Evolutionary conservation across 2,329 filamentous ascomycete species (phyloP).

Genomic region (Botrytis pseudocinerea): DNA sequence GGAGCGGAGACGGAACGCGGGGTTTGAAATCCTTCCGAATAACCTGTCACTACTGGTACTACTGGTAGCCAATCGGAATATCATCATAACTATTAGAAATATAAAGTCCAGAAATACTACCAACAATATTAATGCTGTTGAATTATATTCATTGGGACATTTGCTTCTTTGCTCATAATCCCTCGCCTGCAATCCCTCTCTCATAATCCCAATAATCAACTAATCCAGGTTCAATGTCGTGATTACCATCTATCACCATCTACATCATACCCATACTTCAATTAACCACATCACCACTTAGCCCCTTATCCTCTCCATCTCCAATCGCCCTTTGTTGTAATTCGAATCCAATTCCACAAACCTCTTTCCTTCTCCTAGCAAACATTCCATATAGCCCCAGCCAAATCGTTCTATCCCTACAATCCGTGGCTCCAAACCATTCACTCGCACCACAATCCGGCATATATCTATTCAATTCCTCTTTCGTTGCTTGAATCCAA

Average conservation of each 20-base stretch:
- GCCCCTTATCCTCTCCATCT: not conserved
- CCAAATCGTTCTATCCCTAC: constrained; percentile 36
- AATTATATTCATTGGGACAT: not conserved
- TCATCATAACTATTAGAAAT: not conserved
- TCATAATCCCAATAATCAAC: not conserved
- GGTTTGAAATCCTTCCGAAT: not conserved
- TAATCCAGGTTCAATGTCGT: not conserved
- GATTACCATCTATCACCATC: not conserved
- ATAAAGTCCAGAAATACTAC: not conserved
- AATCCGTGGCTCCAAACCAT: constrained; percentile 38
- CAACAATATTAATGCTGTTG: not conserved
- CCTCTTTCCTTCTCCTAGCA: constrained; percentile 31
- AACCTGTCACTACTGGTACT: not conserved
- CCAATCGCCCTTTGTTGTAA: constrained; percentile 22
- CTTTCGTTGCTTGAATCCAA: constrained; percentile 44
- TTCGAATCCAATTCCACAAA: constrained; percentile 38
- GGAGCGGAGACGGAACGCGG: not conserved
- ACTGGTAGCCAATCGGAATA: not conserved
- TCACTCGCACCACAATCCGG: constrained; percentile 35
- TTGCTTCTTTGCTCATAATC: not conserved
- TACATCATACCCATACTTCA: not conserved
- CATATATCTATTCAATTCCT: constrained; percentile 39
- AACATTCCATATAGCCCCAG: constrained; percentile 36
- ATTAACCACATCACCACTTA: not conserved
- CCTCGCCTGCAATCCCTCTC: not conserved